Conservation (phyloP, 176 grass and related monocot species). For the Oryza punctata region DNA sequence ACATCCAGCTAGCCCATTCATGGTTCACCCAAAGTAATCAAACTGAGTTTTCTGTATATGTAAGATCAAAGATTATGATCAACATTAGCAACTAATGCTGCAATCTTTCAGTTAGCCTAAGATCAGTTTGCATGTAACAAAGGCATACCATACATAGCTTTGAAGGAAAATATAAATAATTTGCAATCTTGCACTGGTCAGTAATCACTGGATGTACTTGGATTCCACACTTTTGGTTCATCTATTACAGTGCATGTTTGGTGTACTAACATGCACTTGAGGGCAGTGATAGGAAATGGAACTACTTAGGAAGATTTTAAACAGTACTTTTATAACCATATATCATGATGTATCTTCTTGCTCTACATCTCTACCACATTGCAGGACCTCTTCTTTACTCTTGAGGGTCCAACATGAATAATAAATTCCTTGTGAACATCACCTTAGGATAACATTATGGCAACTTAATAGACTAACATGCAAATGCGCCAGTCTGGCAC, state of each 20-base stretch:
- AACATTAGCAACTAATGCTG: not conserved
- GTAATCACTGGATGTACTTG: not conserved
- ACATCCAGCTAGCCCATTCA: not conserved
- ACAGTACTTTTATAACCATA: not conserved
- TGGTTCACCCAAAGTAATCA: not conserved
- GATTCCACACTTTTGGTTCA: not conserved
- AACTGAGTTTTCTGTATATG: conserved; percentile 6
- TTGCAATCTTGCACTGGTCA: not conserved
- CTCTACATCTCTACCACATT: conserved; percentile 10
- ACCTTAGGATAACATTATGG: conserved; percentile 20
- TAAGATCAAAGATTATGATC: not conserved
- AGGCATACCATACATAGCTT: conserved; percentile 1
- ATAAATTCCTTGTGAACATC: not conserved
- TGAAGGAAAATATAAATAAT: not conserved
- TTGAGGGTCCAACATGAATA: conserved; percentile 36
- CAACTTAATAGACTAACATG: conserved; percentile 49
- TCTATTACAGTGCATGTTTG: not conserved
- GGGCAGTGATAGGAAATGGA: not conserved
- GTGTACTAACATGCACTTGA: not conserved
- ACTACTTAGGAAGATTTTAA: not conserved
- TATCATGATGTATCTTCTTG: not conserved
- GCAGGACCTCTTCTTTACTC: conserved; percentile 34
- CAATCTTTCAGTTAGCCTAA: not conserved
- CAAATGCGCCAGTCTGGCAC: not conserved
- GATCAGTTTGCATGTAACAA: not conserved